Evolutionary conservation across 441 rosid genomes (phyloP).

Genomic region (Eugenia klotzschiana): DNA sequence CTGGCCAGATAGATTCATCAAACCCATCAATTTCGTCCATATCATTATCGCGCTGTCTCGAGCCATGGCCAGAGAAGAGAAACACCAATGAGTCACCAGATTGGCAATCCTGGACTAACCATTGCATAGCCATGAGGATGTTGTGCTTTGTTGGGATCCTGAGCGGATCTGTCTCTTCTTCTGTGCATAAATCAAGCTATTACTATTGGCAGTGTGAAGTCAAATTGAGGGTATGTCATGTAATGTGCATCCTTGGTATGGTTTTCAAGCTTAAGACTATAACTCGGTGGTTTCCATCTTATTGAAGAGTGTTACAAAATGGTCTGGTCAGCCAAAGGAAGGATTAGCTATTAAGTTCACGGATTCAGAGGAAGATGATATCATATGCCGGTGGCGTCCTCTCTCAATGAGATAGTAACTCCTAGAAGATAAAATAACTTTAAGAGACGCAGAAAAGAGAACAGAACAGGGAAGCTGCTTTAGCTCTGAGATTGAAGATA

Average conservation of each 20-base stretch:
- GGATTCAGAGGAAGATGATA: neutral
- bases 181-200: constrained; percentile 19
- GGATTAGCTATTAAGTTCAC: neutral
- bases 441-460: neutral
- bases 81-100: constrained; percentile 69
- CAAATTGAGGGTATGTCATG: neutral
- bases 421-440: neutral
- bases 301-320: neutral
- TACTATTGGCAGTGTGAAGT: neutral
- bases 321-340: neutral
- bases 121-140: constrained; percentile 46
- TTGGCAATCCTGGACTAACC: constrained; percentile 63
- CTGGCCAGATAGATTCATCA: constrained; percentile 62
- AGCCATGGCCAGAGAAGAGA: constrained; percentile 79
- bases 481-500: neutral
- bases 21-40: constrained; percentile 56
- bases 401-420: neutral
- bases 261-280: neutral
- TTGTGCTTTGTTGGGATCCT: constrained; percentile 55
- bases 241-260: neutral
- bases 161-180: constrained; percentile 37
- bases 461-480: neutral
- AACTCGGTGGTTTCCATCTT: neutral
- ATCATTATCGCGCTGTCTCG: constrained; percentile 28
- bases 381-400: neutral